Evolutionary conservation across 768 basidiomycete species (phyloP).

Genomic region (Tulasnella sp.): DNA sequence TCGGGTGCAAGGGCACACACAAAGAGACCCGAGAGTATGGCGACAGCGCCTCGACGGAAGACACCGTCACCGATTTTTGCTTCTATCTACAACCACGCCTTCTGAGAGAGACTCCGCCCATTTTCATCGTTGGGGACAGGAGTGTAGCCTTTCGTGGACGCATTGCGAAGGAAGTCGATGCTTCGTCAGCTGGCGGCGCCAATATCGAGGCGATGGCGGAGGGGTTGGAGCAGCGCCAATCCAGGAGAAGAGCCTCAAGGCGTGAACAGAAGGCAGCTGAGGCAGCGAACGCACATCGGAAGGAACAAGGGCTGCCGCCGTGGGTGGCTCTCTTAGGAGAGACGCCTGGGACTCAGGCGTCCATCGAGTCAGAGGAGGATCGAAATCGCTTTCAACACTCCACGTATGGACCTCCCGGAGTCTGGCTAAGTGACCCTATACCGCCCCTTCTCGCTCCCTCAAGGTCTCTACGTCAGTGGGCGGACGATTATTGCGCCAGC

Average conservation of each 20-base stretch:
- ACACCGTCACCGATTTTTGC: slow-evolving; percentile 55
- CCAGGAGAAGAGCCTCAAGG: slow-evolving; percentile 30
- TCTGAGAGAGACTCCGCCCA: slow-evolving; percentile 22
- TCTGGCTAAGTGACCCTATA: background rate
- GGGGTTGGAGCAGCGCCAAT: slow-evolving; percentile 18
- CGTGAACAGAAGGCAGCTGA: slow-evolving; percentile 24
- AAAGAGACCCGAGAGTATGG: slow-evolving; percentile 28
- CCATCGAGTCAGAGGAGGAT: slow-evolving; percentile 7
- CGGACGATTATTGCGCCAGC: slow-evolving; percentile 69
- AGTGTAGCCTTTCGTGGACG: slow-evolving; percentile 54
- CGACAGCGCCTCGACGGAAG: slow-evolving; percentile 39
- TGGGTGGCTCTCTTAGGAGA: slow-evolving; percentile 28
- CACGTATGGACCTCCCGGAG: background rate
- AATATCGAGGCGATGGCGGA: slow-evolving; percentile 32
- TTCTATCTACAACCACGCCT: slow-evolving; percentile 51
- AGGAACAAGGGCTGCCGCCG: slow-evolving; percentile 34
- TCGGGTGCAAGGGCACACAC: slow-evolving; percentile 48
- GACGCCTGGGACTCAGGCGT: background rate
- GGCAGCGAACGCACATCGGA: background rate
- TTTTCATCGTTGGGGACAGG: slow-evolving; percentile 53
- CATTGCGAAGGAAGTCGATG: slow-evolving; percentile 48
- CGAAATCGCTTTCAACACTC: slow-evolving; percentile 1
- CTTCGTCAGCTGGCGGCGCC: slow-evolving; percentile 19
- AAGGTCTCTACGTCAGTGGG: slow-evolving; percentile 62
- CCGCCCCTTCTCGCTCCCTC: slow-evolving; percentile 31